Evolutionary conservation across 176 grass and related monocot species (phyloP), one percentile per base, ranked within the genome.

Genomic region (Puccinellia tenuiflora): DNA sequence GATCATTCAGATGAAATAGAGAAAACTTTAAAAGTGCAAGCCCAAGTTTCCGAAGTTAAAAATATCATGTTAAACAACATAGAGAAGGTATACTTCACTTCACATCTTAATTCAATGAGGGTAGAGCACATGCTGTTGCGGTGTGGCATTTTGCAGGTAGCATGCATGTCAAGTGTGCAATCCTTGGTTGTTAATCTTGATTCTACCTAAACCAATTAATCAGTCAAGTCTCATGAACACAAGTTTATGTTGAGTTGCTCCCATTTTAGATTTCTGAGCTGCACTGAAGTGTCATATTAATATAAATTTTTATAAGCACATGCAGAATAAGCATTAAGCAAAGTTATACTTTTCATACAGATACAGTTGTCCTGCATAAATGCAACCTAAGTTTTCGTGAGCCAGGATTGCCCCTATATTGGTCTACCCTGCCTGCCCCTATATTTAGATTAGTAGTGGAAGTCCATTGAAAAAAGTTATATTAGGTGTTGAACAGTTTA

Each of bases 31-130:
- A 97, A 97, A 87, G 86, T 97, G 75, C 93, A 97, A 63, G 90
- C 88, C 60, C 92, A 97, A 92, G 95, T 97, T 82, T 94, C 92
- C 40, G 92, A 97, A 92, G 92, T 97, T 37, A 97, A 97, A 92
- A 94, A 86, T 79, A 92, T 97, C 81, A 97, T 97, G 95, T 79
- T 94, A 70, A 86, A 91, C 52, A 97, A 93, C 75, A 94, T 97
- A 63, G 88, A 94, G 59, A 97, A 97, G 95, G 95, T 97, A 85
- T 82, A 33, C 48, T 73, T 50, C 59, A 22, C 15, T 26, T 75
- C 26, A 24, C 2, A 35, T 62, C 60, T 71, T 6, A 62, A 53
- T 35, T 54, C 26, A 11, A 72, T 13, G 25, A 68, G 26, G 34
- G 40, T 22, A 52, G 47, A 72, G 24, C 31, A 50, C 31, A 66